Percentiles rank a stretch among this genome's conserved stretches.
Conservation (phyloP, 31 red algal species). For the Asparagopsis taxiformis region DNA sequence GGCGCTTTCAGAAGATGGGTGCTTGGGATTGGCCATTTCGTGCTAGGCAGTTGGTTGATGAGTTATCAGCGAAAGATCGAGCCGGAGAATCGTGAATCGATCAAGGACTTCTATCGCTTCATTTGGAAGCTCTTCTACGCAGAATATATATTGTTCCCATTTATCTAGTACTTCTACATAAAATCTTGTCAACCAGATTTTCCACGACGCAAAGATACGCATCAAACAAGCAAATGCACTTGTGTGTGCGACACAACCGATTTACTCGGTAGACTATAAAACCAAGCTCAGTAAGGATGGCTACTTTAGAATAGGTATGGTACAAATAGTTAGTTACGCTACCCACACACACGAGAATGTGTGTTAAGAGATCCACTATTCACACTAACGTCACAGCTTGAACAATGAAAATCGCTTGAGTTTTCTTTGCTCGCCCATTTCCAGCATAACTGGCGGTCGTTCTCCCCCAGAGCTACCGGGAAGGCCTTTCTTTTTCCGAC, state of each 20-base stretch:
- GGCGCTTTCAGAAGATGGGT: slow-evolving; percentile 54
- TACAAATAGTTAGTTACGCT: too few species aligned
- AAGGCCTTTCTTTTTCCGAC: slow-evolving; percentile 14
- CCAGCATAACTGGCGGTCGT: slow-evolving; percentile 45
- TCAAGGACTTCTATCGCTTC: slow-evolving; percentile 72
- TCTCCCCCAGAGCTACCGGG: slow-evolving; percentile 6
- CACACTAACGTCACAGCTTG: neutral
- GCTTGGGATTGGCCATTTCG: slow-evolving; percentile 48
- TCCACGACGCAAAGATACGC: too few species aligned
- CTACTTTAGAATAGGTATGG: too few species aligned
- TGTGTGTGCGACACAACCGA: too few species aligned
- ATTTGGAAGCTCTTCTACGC: slow-evolving; percentile 90
- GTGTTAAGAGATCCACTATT: neutral
- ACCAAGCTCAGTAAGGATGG: too few species aligned
- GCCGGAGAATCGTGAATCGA: slow-evolving; percentile 35
- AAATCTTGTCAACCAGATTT: too few species aligned
- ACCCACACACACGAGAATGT: too few species aligned
- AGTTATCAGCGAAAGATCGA: slow-evolving; percentile 31
- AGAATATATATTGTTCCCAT: slow-evolving; percentile 76
- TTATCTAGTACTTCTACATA: slow-evolving; percentile 54
- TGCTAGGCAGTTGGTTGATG: slow-evolving; percentile 46
- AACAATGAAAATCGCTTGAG: slow-evolving; percentile 51
- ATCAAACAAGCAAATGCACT: too few species aligned
- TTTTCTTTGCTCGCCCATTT: slow-evolving; percentile 55
- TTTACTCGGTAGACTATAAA: too few species aligned